Base-by-base conservation (phyloP, 2,329 filamentous ascomycete genomes). In the Zopfia rhizophila region DNA sequence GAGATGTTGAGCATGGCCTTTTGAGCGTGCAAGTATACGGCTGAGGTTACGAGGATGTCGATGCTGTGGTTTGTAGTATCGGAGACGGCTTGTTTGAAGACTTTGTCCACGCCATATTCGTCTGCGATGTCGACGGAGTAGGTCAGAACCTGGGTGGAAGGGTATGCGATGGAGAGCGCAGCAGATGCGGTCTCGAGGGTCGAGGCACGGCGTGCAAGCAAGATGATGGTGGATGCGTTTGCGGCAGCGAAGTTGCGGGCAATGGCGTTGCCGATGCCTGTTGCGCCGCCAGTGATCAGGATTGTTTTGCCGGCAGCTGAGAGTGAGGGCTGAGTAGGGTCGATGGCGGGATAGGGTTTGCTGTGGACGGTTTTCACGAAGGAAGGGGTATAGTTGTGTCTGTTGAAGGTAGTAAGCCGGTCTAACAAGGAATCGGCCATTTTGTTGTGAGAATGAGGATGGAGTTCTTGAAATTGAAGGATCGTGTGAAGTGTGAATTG, bases 271-370 rank as follows among this genome's bases (percentile, higher is more conserved):
- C 53, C 53, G 31, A 56, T 53, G 5, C 53, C 53, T 7, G 12
- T 37, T 10, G 42, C 45, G 5, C 55, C 58, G 14, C 76, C 77
- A 3, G 77, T 80, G 11, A 68, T 52, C 3, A 65, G 11, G 16
- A 65, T 42, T 4, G 51, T 56, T 31, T 64, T 66, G 16, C 62
- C 62, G 30, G 53, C 52, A 13, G 48, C 47, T 10, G 58, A 53
- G 3, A 73, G 59, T 27, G 50, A 49, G n/a, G 58, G 53, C 10
- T 44, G 53, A 38, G 41, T 43, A 14, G 74, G 72, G 43, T 75
- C 67, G 16, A 65, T 46, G 23, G 60, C 27, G 2, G 53, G 50
- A 39, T 65, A 65, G 37, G 49, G 38, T 10, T 14, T 54, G 12
- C 31, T 12, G 53, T 63, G 61, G 31, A 17, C 53, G 10, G 29